Base-by-base conservation (phyloP, 1,284 basidiomycete species). In the Cryptococcus floricola region DNA sequence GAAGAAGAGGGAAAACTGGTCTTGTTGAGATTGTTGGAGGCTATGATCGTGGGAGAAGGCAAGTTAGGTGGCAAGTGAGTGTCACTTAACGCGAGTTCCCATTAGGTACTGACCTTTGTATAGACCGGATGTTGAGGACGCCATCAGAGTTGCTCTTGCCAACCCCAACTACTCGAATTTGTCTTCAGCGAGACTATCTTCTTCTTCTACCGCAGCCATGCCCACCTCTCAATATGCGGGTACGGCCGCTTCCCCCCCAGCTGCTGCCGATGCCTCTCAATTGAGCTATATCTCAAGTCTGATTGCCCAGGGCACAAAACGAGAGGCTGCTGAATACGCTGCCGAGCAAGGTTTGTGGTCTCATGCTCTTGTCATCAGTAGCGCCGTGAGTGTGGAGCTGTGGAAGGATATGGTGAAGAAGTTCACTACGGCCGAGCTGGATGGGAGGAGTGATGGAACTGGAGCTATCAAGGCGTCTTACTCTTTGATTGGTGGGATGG, bases 301-400 rank as follows among this genome's bases (percentile, higher is more conserved):
- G 54, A 81, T 97, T 12, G 76, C 92, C 8, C 82, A 84, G 46
- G 96, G 96, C 14, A 86, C 97, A 63, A 87, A 90, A 55, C 84
- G 85, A 27, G 85, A 88, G 61, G 96, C 96, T 0, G 92, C 91
- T 66, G 85, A 87, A 56, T 92, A 87, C 69, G 95, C 96, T 4
- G 81, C 92, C 28, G 86, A 92, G 58, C 84, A 93, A 71, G 87
- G 84, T 65, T 78, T 98, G 61, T 99, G 94, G 93, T 86, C 91
- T 1, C 96, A 99, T 74, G 96, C 96, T 1, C 85, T 98, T 83
- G 80, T 98, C 48, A 94, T 98, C 59, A 87, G 96, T 8, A 94
- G 90, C 69, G 88, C 89, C 54, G 83, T 98, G 50, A 95, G 95
- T 73, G 90, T 89, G 66, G 91, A 95, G 37, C 83, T 90, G 5